These are phyloP conservation scores for Suhomyces xylopsoci DNA, from an alignment of 805 yeast genomes.

Conservation along the genomic window DNA sequence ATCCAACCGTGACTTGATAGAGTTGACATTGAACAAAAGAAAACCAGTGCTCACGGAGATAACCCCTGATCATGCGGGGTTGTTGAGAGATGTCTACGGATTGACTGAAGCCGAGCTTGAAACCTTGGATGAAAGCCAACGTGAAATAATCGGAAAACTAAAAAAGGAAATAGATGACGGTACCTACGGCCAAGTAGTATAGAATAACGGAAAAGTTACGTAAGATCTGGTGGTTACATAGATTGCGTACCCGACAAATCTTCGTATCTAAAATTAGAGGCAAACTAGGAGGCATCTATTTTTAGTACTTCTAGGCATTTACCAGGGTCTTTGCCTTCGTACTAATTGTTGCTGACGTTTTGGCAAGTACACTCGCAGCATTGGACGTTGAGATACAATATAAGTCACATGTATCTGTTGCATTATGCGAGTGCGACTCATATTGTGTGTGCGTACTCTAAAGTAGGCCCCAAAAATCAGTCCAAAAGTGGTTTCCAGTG, in stretches of 20 bases:
- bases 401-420: neutral
- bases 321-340: neutral
- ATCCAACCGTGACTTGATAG: slow-evolving; percentile 34
- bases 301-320: neutral
- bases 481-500: neutral
- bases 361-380: neutral
- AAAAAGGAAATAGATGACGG: slow-evolving; percentile 21
- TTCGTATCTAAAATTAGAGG: neutral
- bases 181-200: slow-evolving; percentile 15
- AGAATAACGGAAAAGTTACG: neutral
- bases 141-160: slow-evolving; percentile 13
- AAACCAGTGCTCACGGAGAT: slow-evolving; percentile 28
- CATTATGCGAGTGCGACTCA: neutral
- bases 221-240: neutral
- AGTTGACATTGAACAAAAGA: slow-evolving; percentile 34
- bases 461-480: neutral
- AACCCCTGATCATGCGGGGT: slow-evolving; percentile 30
- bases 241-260: too few species aligned
- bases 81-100: slow-evolving; percentile 27
- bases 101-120: slow-evolving; percentile 30
- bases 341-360: neutral
- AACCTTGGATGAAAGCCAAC: slow-evolving; percentile 22
- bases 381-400: neutral
- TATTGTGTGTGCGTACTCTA: neutral
- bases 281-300: neutral